These are phyloP conservation scores for Phaeolepiota aurea DNA, from an alignment of 768 basidiomycete species.

Conservation along the genomic window DNA sequence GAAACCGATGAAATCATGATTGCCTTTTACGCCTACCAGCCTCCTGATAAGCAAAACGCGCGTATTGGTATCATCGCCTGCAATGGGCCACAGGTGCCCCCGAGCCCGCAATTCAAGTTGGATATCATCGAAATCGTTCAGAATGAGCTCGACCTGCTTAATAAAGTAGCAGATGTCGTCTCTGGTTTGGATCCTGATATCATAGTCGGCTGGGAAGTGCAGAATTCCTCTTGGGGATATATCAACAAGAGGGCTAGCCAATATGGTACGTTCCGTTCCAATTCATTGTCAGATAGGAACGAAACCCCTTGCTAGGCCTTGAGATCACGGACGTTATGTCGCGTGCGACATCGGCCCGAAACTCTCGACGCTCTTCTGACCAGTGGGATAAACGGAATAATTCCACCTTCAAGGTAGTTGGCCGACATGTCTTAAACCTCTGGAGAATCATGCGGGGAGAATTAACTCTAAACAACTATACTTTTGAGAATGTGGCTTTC, in stretches of 20 bases:
- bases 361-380: conserved; percentile 26
- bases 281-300: background rate
- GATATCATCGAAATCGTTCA: conserved; percentile 42
- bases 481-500: conserved; percentile 86
- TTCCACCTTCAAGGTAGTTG: conserved; percentile 76
- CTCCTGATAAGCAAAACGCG: conserved; percentile 26
- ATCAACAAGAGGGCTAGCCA: conserved; percentile 54
- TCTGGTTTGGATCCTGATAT: conserved; percentile 84
- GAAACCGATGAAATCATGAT: conserved; percentile 58
- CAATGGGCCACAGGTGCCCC: conserved; percentile 26
- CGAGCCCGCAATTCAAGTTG: conserved; percentile 32
- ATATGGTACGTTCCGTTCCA: conserved; percentile 39
- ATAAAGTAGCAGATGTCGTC: conserved; percentile 66
- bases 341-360: conserved; percentile 43
- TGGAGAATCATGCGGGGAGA: conserved; percentile 93
- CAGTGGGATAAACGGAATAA: conserved; percentile 70
- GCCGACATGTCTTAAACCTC: conserved; percentile 86
- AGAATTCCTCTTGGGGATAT: conserved; percentile 87
- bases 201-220: conserved; percentile 87
- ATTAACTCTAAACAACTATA: conserved; percentile 66
- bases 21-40: conserved; percentile 69
- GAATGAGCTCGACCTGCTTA: conserved; percentile 75
- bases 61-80: conserved; percentile 50
- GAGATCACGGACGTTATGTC: conserved; percentile 68
- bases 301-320: conserved; percentile 39